Evolutionary conservation across 176 grass and related monocot species (phyloP), one percentile per base, ranked within the genome.

Genomic region (Eragrostis nindensis): DNA sequence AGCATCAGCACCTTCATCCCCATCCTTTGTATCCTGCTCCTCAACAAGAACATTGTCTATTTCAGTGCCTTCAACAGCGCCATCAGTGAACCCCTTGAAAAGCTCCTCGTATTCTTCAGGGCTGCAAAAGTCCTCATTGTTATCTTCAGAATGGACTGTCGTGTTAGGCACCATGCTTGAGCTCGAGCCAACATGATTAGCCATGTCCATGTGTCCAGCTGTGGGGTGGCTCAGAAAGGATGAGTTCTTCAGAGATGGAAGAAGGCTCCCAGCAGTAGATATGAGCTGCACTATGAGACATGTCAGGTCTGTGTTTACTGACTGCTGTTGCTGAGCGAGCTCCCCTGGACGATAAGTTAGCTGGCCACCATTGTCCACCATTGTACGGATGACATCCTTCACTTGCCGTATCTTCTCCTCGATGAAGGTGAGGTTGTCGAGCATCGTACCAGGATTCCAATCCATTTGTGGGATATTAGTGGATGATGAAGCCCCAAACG

Each of bases 341-440:
- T 70, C 71, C 5, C 62, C 43, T 52, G 26, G 66, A 47, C 39
- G 21, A 43, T 6, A 25, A 0, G 60, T 21, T 24, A 78, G 43
- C 54, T 81, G 89, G 4, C 54, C 24, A 1, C 80, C 83, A 15
- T 48, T 56, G 39, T 56, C 64, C 49, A 83, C 59, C 75, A 87
- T 93, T 2, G 84, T 71, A 15, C 59, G 76, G 54, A 97, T 88
- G 18, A 85, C 83, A 41, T 85, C 80, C 55, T 97, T 92, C 36
- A 84, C 76, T 80, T 97, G 94, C 11, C 77, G 72, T 70, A 93
- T 89, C 88, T 93, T 97, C 42, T 91, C 90, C 77, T 91, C 88
- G 1, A 97, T 82, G 62, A 97, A 87, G 32, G 70, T 79, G 77
- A 97, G 90, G 56, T 89, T 97, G 52, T 70, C 82, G 11, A 97